phyloP scores from a whole-genome alignment of 2,329 filamentous ascomycete genomes.

The Fusarium sambucinum region DNA sequence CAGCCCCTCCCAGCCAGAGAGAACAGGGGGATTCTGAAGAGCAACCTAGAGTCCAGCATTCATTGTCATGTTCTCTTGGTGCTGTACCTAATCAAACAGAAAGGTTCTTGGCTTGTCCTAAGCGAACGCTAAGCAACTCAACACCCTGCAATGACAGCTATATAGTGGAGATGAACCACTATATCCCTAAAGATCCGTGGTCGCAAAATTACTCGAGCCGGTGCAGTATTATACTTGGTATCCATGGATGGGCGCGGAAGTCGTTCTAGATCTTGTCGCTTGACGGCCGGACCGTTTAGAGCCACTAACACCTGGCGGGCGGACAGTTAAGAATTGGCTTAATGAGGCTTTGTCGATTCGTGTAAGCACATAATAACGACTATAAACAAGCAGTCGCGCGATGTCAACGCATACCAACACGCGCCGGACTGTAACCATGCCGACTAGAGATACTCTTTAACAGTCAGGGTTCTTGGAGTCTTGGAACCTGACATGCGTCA shows the following conservation, averaged over 20 bases:
- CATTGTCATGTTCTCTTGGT: slow-evolving; percentile 17
- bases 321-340: neutral
- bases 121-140: slow-evolving; percentile 41
- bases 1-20: slow-evolving; percentile 5
- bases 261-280: neutral
- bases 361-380: neutral
- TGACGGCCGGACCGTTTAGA: neutral
- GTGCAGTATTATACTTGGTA: neutral
- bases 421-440: slow-evolving; percentile 4
- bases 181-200: neutral
- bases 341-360: neutral
- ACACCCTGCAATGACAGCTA: slow-evolving; percentile 43
- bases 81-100: slow-evolving; percentile 28
- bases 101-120: slow-evolving; percentile 23
- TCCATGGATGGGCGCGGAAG: neutral
- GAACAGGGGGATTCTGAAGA: neutral
- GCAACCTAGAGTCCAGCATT: neutral
- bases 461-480: slow-evolving; percentile 17
- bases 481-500: slow-evolving; percentile 25
- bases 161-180: slow-evolving; percentile 42
- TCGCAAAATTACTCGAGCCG: slow-evolving; percentile 4
- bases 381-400: slow-evolving; percentile 1
- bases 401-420: slow-evolving; percentile 10
- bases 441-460: slow-evolving; percentile 3
- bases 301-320: neutral